Conservation (phyloP, 495 filamentous ascomycete species). For the Choiromyces venosus region DNA sequence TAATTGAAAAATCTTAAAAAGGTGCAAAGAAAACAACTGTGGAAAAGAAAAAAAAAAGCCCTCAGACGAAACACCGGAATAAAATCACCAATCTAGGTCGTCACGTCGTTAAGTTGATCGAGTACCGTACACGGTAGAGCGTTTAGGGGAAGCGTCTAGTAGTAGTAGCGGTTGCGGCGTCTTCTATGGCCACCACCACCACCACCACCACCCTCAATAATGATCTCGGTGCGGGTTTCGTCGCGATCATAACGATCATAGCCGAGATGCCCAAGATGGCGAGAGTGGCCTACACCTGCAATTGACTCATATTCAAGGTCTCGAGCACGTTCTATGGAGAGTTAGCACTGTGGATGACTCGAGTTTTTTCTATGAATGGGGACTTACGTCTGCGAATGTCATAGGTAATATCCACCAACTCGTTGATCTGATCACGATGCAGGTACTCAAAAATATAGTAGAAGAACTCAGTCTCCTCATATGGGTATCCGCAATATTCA, state of each 20-base stretch:
- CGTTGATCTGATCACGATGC: constrained; percentile 74
- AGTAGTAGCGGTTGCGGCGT: constrained; percentile 39
- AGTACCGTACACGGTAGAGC: background rate
- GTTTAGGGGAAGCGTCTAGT: constrained; percentile 20
- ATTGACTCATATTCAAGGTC: constrained; percentile 72
- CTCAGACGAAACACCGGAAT: constrained; percentile 32
- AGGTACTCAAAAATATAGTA: constrained; percentile 93
- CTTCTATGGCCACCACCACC: background rate
- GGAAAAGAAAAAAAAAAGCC: constrained; percentile 20
- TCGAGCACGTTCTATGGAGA: constrained; percentile 56
- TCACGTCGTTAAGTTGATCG: constrained; percentile 26
- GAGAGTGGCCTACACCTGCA: constrained; percentile 35
- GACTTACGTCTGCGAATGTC: constrained; percentile 68
- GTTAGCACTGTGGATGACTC: constrained; percentile 20
- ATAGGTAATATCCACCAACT: constrained; percentile 74
- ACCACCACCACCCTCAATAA: constrained; percentile 28
- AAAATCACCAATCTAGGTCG: constrained; percentile 32
- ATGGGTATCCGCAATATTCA: constrained; percentile 76
- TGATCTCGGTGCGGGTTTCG: constrained; percentile 42
- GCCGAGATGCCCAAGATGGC: constrained; percentile 42
- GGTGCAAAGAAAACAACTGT: background rate
- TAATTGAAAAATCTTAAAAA: constrained; percentile 1
- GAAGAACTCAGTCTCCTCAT: constrained; percentile 81
- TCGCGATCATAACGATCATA: constrained; percentile 42
- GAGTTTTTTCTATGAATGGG: constrained; percentile 9